phyloP scores from a whole-genome alignment of 371 early-diverging fungal genomes.

The Apophysomyces sp. region DNA sequence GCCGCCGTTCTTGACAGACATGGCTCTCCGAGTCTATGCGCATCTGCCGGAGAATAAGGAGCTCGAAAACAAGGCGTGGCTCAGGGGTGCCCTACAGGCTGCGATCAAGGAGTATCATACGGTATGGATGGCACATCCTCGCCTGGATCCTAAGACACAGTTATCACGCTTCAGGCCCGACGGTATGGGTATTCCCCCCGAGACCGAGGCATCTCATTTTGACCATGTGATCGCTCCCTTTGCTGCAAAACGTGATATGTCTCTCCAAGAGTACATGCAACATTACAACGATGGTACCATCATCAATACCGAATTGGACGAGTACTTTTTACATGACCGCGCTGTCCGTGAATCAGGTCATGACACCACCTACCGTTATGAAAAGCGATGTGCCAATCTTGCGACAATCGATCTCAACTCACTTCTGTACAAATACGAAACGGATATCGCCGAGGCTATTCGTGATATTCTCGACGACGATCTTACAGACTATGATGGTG shows the following conservation, averaged over 20 bases:
- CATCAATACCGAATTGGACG: constrained; percentile 83
- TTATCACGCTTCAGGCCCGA: constrained; percentile 85
- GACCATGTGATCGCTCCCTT: constrained; percentile 87
- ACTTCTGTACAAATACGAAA: constrained; percentile 93
- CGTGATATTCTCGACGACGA: constrained; percentile 60
- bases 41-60: constrained; percentile 51
- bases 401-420: constrained; percentile 92
- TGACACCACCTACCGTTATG: constrained; percentile 95
- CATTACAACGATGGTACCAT: constrained; percentile 69
- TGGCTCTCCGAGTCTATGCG: constrained; percentile 84
- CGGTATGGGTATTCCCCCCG: constrained; percentile 95
- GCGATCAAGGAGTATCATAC: constrained; percentile 91
- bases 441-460: constrained; percentile 82
- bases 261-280: constrained; percentile 69
- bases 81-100: constrained; percentile 70
- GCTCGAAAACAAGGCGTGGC: constrained; percentile 71
- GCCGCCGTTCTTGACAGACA: constrained; percentile 97
- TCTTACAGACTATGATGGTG: constrained; percentile 46
- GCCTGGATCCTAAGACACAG: constrained; percentile 77
- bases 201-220: constrained; percentile 95
- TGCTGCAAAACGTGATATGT: constrained; percentile 66
- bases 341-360: constrained; percentile 97
- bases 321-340: constrained; percentile 95
- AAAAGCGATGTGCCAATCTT: constrained; percentile 87
- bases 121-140: constrained; percentile 87